Conservation (phyloP, 371 early-diverging fungal genomes). For the Zopfochytrium polystomum region DNA sequence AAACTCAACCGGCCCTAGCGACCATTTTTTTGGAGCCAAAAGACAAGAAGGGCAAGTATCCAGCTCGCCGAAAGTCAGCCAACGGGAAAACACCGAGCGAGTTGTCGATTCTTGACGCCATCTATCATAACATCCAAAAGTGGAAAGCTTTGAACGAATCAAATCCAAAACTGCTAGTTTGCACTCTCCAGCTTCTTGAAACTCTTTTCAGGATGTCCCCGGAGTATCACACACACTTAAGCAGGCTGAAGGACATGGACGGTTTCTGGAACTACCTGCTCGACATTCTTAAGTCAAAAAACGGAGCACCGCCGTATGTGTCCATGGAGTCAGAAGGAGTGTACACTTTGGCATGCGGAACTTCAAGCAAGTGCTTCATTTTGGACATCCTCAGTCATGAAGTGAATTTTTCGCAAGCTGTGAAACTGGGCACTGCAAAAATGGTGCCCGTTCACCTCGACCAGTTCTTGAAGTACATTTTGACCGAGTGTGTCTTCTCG, state of each 20-base stretch:
- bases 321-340: no score
- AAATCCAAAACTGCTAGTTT: constrained; percentile 20
- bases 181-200: constrained; percentile 30
- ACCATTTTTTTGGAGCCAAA: constrained; percentile 28
- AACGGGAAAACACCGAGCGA: background rate
- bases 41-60: background rate
- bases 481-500: no score
- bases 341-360: background rate
- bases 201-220: constrained; percentile 33
- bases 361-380: constrained; percentile 5
- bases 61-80: background rate
- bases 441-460: no score
- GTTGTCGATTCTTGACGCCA: constrained; percentile 12
- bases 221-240: constrained; percentile 28
- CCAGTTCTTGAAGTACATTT: no score
- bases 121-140: constrained; percentile 2
- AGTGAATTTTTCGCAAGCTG: no score
- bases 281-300: constrained; percentile 15
- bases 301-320: no score
- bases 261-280: constrained; percentile 32
- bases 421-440: no score
- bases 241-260: constrained; percentile 9
- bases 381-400: no score
- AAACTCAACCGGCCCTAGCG: constrained; percentile 44
- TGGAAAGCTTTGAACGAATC: constrained; percentile 16